Percentiles rank a stretch among this genome's conserved stretches.
Evolutionary conservation across 2,329 filamentous ascomycete genomes (phyloP).

Genomic region (Cytospora mali): DNA sequence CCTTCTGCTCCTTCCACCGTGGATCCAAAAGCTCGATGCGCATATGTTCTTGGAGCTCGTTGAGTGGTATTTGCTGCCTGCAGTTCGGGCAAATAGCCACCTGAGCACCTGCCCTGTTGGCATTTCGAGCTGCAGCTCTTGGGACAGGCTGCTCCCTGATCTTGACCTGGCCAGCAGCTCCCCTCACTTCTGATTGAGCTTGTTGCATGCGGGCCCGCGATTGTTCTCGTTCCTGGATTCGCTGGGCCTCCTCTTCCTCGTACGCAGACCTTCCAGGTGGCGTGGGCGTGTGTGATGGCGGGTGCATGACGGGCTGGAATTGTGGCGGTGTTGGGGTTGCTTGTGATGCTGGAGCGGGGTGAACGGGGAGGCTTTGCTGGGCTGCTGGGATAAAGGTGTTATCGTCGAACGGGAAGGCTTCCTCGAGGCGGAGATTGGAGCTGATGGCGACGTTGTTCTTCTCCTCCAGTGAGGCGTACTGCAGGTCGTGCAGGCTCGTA

Average conservation of each 20-base stretch:
- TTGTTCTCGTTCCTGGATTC: conserved; percentile 65
- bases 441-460: conserved; percentile 88
- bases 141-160: conserved; percentile 94
- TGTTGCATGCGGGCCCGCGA: conserved; percentile 69
- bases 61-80: conserved; percentile 82
- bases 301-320: conserved; percentile 33
- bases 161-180: conserved; percentile 72
- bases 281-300: conserved; percentile 41
- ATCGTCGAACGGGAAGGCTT: conserved; percentile 85
- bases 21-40: conserved; percentile 93
- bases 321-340: conserved; percentile 36
- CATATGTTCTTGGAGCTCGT: conserved; percentile 91
- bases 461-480: conserved; percentile 92
- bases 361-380: conserved; percentile 48
- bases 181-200: conserved; percentile 76
- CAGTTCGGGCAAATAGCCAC: conserved; percentile 90
- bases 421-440: conserved; percentile 84
- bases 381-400: conserved; percentile 49
- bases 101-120: conserved; percentile 64
- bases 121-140: conserved; percentile 72
- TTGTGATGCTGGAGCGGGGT: conserved; percentile 46
- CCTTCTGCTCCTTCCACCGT: conserved; percentile 92
- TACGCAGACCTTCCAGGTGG: conserved; percentile 45
- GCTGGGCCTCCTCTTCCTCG: conserved; percentile 64
- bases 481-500: conserved; percentile 85